Evolutionary conservation across 352 stramenopile species (phyloP).

Genomic region (Pythium brachiatum): DNA sequence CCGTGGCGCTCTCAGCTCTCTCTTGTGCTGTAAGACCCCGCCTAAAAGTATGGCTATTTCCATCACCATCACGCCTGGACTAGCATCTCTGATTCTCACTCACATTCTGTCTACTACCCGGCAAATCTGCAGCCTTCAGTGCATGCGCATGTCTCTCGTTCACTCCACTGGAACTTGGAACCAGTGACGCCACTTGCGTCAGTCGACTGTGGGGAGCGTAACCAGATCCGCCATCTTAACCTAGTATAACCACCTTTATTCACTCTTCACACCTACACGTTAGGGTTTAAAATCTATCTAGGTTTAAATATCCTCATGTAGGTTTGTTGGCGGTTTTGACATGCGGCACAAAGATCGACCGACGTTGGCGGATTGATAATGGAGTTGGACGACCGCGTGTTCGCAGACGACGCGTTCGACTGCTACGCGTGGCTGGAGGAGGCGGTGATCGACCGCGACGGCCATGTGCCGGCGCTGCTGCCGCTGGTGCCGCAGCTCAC

Average conservation of each 20-base stretch:
- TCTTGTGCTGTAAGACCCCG: no score
- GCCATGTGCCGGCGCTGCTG: constrained; percentile 30
- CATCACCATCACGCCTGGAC: no score
- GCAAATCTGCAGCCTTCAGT: neutral
- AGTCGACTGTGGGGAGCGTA: neutral
- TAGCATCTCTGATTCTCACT: no score
- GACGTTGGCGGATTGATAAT: no score
- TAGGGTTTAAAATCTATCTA: neutral
- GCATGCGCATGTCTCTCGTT: constrained; percentile 1
- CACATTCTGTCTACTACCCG: no score
- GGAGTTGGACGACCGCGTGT: constrained; percentile 46
- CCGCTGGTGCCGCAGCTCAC: constrained; percentile 54
- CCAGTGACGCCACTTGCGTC: neutral
- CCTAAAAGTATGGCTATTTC: no score
- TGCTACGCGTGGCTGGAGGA: constrained; percentile 73
- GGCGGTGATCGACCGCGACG: constrained; percentile 38
- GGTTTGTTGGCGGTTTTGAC: constrained; percentile 5
- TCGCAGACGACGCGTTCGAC: constrained; percentile 51
- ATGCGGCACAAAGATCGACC: neutral
- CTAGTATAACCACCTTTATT: neutral
- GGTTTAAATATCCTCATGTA: neutral
- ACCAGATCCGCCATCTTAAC: neutral
- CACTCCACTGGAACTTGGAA: neutral
- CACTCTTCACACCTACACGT: neutral
- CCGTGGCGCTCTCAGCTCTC: no score